phyloP scores from a whole-genome alignment of 2,329 filamentous ascomycete genomes.

The Beauveria medogensis region DNA sequence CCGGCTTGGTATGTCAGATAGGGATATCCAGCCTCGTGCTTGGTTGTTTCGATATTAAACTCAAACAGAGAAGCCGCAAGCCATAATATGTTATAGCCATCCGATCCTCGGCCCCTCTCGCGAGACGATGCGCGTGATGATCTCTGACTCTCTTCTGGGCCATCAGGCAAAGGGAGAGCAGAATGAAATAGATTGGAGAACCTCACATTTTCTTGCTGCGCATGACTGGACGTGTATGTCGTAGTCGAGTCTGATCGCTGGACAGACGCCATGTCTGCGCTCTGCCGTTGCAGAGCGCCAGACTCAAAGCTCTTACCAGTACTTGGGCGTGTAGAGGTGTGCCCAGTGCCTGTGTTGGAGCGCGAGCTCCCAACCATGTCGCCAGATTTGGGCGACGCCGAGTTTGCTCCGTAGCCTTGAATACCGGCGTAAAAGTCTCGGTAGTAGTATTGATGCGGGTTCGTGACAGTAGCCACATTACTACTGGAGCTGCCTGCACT shows the following conservation, averaged over 20 bases:
- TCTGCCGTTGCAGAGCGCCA: conserved; percentile 39
- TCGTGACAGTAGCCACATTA: conserved; percentile 29
- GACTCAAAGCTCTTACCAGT: conserved; percentile 55
- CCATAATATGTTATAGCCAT: conserved; percentile 71
- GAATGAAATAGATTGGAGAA: conserved; percentile 80
- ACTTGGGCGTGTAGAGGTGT: conserved; percentile 41
- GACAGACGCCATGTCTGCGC: conserved; percentile 40
- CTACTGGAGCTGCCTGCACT: conserved; percentile 22
- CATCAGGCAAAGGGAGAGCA: conserved; percentile 72
- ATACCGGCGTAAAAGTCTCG: conserved; percentile 42
- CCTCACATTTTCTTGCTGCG: conserved; percentile 40
- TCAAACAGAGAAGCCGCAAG: conserved; percentile 90
- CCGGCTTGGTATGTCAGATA: conserved; percentile 94
- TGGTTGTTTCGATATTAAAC: conserved; percentile 90
- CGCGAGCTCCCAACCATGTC: conserved; percentile 44
- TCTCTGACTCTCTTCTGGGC: conserved; percentile 42
- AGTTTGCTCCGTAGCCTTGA: conserved; percentile 40
- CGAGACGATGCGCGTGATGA: conserved; percentile 53
- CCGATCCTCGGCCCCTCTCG: conserved; percentile 44
- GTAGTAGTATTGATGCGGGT: conserved; percentile 49
- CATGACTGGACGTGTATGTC: conserved; percentile 42
- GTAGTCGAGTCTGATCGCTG: conserved; percentile 47
- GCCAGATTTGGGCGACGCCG: conserved; percentile 47
- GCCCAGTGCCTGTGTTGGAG: conserved; percentile 32
- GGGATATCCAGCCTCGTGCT: conserved; percentile 88